phyloP scores from a whole-genome alignment of 164 flowering plant species.

The Paratinospora sagittata region DNA sequence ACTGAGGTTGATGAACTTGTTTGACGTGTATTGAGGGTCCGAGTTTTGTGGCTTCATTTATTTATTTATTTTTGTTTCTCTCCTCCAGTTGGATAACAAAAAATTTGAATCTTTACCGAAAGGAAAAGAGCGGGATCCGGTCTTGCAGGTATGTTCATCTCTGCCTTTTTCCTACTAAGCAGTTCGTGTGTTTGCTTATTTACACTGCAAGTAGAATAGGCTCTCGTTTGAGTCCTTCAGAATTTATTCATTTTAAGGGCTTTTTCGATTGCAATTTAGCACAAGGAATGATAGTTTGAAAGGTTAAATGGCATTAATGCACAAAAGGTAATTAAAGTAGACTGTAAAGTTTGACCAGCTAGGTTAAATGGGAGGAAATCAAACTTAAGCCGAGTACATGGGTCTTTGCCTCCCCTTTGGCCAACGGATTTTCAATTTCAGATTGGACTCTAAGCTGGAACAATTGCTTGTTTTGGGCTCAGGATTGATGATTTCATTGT shows the following conservation, averaged over 20 bases:
- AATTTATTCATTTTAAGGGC: neutral
- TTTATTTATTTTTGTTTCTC: neutral
- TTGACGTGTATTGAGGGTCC: neutral
- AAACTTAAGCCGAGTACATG: no score
- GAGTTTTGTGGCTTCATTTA: neutral
- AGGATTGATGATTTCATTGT: no score
- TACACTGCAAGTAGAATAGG: neutral
- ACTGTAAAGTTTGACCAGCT: neutral
- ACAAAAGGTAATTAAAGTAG: neutral
- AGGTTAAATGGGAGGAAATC: neutral
- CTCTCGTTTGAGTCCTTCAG: no score
- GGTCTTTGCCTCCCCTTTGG: no score
- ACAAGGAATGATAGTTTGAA: neutral
- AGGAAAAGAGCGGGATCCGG: slow-evolving; percentile 57
- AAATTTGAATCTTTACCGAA: slow-evolving; percentile 63
- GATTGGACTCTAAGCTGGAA: no score
- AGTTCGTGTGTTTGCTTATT: neutral
- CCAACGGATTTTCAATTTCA: no score
- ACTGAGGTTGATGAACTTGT: neutral
- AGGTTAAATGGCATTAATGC: neutral
- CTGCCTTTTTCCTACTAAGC: neutral
- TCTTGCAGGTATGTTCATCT: slow-evolving; percentile 62
- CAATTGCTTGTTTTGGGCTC: no score
- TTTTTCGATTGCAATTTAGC: neutral
- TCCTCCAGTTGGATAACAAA: slow-evolving; percentile 65